Evolutionary conservation across 768 basidiomycete species (phyloP).

Genomic region (Suillus occidentalis): DNA sequence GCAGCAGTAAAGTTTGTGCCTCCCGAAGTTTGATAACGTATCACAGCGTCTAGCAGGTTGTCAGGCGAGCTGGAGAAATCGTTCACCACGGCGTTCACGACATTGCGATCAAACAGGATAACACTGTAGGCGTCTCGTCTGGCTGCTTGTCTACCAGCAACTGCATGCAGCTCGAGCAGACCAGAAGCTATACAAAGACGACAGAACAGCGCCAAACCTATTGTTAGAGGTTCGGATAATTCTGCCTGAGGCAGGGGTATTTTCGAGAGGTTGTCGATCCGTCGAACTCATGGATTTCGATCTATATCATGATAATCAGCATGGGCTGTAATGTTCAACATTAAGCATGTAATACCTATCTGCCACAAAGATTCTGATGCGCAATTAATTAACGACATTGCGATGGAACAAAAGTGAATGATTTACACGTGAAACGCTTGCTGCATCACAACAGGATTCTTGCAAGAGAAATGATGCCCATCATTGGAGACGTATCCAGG

Average conservation of each 20-base stretch:
- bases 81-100: constrained; percentile 35
- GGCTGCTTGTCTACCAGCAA: constrained; percentile 24
- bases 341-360: constrained; percentile 37
- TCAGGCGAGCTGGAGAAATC: constrained; percentile 48
- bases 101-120: constrained; percentile 40
- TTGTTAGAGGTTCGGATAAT: constrained; percentile 43
- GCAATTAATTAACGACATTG: background rate
- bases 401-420: background rate
- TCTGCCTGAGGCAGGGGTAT: constrained; percentile 40
- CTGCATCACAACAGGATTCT: constrained; percentile 50
- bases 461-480: constrained; percentile 55
- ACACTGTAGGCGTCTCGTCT: constrained; percentile 59
- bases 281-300: background rate
- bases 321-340: background rate
- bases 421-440: constrained; percentile 63
- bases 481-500: constrained; percentile 53
- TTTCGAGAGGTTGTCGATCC: constrained; percentile 5
- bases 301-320: constrained; percentile 26
- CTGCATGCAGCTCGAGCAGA: constrained; percentile 43
- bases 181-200: constrained; percentile 60
- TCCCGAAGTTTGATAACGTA: constrained; percentile 29
- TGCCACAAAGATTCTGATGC: constrained; percentile 49
- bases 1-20: constrained; percentile 49
- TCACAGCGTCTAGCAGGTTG: constrained; percentile 39
- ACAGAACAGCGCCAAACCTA: constrained; percentile 58